Evolutionary conservation across 176 grass and related monocot genomes (phyloP).

Genomic region (Musa troglodytarum): DNA sequence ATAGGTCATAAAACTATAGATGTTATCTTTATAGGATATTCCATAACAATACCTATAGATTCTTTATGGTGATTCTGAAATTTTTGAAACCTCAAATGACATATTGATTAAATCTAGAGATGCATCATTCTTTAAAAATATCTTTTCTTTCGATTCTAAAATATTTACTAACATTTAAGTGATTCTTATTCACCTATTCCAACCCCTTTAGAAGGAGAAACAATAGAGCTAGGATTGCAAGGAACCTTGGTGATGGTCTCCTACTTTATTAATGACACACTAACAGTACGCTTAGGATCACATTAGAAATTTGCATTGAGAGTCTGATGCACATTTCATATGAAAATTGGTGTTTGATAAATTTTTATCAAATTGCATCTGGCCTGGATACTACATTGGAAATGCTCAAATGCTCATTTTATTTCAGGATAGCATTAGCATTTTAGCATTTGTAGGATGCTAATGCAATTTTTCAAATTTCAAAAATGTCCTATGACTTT

Average conservation of each 20-base stretch:
- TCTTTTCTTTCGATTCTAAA: neutral
- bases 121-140: neutral
- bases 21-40: neutral
- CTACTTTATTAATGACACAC: neutral
- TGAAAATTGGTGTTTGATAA: no score
- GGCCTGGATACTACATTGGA: no score
- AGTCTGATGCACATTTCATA: no score
- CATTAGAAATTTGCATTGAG: no score
- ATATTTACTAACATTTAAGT: neutral
- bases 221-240: neutral
- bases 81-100: neutral
- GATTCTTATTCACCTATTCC: neutral
- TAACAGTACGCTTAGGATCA: no score
- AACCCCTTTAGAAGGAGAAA: neutral
- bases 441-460: no score
- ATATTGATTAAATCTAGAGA: neutral
- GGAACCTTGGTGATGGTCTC: neutral
- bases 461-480: no score
- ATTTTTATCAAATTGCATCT: no score
- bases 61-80: neutral
- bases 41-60: neutral
- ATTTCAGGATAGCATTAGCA: no score
- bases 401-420: no score
- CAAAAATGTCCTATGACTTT: no score
- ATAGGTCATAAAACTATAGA: neutral